A percentile compares a stretch with the other conserved stretches of the same genome.
Conservation (phyloP, 1,139 yeast genomes). For the Diutina sp. region DNA sequence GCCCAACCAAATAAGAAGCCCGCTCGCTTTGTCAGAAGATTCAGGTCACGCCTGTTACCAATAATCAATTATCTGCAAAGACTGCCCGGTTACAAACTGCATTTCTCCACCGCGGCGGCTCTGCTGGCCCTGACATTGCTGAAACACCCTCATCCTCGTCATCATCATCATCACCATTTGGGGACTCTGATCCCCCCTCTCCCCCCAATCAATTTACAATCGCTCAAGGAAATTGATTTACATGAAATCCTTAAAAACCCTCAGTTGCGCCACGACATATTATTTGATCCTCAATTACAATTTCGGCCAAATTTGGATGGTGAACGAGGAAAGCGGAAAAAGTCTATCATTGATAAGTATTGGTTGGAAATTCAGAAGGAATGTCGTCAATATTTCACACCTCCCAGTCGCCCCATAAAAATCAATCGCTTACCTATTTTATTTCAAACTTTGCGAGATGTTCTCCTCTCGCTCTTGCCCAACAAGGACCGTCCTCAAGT, state of each 20-base stretch:
- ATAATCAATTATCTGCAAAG: conserved; percentile 20
- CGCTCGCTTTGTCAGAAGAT: conserved; percentile 14
- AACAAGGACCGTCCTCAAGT: conserved; percentile 62
- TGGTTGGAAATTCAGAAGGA: conserved; percentile 72
- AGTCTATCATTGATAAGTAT: conserved; percentile 61
- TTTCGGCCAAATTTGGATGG: conserved; percentile 89
- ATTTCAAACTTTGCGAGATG: conserved; percentile 68
- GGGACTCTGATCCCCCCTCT: conserved; percentile 14
- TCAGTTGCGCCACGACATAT: conserved; percentile 82
- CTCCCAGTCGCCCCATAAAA: conserved; percentile 10
- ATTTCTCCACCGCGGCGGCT: neutral
- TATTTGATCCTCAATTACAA: conserved; percentile 86
- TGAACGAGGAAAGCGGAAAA: conserved; percentile 74
- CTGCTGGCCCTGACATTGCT: neutral
- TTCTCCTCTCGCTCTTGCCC: conserved; percentile 64
- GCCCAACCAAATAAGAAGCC: neutral
- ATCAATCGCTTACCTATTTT: conserved; percentile 50
- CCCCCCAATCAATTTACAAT: conserved; percentile 83
- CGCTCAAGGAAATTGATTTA: conserved; percentile 75
- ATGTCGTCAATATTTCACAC: conserved; percentile 28
- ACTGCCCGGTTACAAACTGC: conserved; percentile 2
- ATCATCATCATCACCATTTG: neutral
- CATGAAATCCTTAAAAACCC: conserved; percentile 87
- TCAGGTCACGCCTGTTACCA: conserved; percentile 30
- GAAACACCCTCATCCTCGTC: neutral